These are phyloP conservation scores for Byssochlamys sp. DNA, from an alignment of 2,329 filamentous ascomycete species.

Conservation along the genomic window DNA sequence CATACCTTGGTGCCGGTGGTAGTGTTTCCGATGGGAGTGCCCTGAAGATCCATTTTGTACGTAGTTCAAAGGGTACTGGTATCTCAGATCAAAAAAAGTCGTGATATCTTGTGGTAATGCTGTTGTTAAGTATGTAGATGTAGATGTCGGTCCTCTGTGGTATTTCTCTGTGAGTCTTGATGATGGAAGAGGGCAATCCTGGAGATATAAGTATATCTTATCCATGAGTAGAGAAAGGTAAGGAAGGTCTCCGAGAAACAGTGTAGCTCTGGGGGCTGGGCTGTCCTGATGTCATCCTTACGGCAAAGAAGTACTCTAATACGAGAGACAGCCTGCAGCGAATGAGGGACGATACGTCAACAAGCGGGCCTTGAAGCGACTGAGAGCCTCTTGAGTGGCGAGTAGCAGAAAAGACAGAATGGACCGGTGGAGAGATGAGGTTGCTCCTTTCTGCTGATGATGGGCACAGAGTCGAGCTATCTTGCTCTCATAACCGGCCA, in stretches of 20 bases:
- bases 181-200: neutral
- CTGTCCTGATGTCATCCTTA: slow-evolving; percentile 25
- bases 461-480: neutral
- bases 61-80: neutral
- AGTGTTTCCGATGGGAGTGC: slow-evolving; percentile 24
- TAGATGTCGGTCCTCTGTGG: neutral
- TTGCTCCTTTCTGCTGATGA: neutral
- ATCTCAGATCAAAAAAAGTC: neutral
- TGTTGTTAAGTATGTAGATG: neutral
- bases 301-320: slow-evolving; percentile 4
- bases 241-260: neutral
- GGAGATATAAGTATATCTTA: slow-evolving; percentile 13
- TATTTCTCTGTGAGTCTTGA: neutral
- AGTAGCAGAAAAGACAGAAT: neutral
- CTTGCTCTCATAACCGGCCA: neutral
- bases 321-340: slow-evolving; percentile 1
- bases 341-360: slow-evolving; percentile 7
- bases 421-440: neutral
- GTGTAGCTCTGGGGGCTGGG: neutral
- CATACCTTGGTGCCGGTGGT: slow-evolving; percentile 27
- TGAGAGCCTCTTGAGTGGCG: neutral
- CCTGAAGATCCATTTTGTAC: slow-evolving; percentile 31
- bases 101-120: neutral
- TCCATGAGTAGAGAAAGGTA: neutral
- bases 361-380: neutral